Percentiles rank a stretch among this genome's conserved stretches.
Conservation (phyloP, 2,329 filamentous ascomycete genomes). For the Alternaria solani region DNA sequence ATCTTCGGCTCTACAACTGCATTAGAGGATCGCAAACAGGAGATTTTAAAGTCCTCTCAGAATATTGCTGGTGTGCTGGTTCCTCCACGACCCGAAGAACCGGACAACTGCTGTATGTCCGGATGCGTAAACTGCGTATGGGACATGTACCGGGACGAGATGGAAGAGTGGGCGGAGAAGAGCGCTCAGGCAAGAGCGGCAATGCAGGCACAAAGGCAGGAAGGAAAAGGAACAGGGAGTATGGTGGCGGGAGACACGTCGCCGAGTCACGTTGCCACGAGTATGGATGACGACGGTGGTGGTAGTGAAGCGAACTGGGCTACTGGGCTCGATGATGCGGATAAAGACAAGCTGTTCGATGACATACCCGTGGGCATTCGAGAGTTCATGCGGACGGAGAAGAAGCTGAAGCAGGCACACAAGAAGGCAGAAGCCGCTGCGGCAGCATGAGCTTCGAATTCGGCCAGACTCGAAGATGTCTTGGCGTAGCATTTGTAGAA, state of each 20-base stretch:
- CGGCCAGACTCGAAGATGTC: not conserved
- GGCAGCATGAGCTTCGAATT: slow-evolving; percentile 11
- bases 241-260: slow-evolving; percentile 50
- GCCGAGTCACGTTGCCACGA: slow-evolving; percentile 61
- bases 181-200: slow-evolving; percentile 69
- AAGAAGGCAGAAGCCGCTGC: slow-evolving; percentile 59
- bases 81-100: slow-evolving; percentile 84
- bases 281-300: slow-evolving; percentile 83
- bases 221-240: slow-evolving; percentile 43
- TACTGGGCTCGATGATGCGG: slow-evolving; percentile 25
- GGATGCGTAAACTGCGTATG: slow-evolving; percentile 98
- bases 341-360: slow-evolving; percentile 74
- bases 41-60: slow-evolving; percentile 66
- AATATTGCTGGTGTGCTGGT: slow-evolving; percentile 81
- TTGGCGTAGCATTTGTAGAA: slow-evolving; percentile 10
- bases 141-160: slow-evolving; percentile 88
- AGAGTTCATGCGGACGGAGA: slow-evolving; percentile 98
- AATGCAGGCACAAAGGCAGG: slow-evolving; percentile 49
- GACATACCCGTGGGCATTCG: slow-evolving; percentile 89
- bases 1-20: slow-evolving; percentile 84
- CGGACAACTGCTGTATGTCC: slow-evolving; percentile 99
- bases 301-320: slow-evolving; percentile 75
- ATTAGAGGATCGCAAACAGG: slow-evolving; percentile 72
- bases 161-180: slow-evolving; percentile 83
- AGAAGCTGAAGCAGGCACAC: slow-evolving; percentile 82